Conservation (phyloP, 306 rosid genomes). For the Vigna reflexopilosa region DNA sequence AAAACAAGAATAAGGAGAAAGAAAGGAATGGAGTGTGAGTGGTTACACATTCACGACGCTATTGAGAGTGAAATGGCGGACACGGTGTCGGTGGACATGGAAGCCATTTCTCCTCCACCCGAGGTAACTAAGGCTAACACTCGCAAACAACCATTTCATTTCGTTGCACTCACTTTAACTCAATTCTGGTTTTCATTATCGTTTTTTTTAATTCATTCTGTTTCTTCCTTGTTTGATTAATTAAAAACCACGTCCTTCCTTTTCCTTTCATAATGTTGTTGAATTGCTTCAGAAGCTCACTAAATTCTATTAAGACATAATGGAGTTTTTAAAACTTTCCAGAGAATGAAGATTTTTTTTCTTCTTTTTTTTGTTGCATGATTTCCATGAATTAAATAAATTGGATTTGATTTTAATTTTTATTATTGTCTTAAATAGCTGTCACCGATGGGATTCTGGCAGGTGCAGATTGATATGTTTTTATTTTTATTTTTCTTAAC, state of each 20-base stretch:
- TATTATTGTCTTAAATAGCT: too few species aligned
- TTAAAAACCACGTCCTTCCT: too few species aligned
- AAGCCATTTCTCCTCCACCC: conserved; percentile 64
- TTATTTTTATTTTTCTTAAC: conserved; percentile 1
- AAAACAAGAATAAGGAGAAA: conserved; percentile 36
- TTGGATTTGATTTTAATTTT: too few species aligned
- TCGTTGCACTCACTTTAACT: too few species aligned
- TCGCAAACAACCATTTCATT: too few species aligned
- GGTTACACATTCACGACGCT: conserved; percentile 15
- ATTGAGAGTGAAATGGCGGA: conserved; percentile 62
- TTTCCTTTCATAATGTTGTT: neutral
- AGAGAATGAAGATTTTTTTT: neutral
- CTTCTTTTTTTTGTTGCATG: too few species aligned
- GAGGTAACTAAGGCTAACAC: conserved; percentile 56
- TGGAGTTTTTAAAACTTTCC: neutral
- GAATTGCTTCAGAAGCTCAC: conserved; percentile 29
- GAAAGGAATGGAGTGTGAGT: conserved; percentile 30
- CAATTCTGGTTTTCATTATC: too few species aligned
- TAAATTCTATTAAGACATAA: neutral
- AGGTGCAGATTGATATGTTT: neutral
- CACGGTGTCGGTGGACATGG: conserved; percentile 91
- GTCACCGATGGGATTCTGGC: neutral
- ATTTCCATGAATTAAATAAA: neutral
- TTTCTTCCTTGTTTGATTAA: neutral
- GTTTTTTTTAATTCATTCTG: neutral